phyloP scores from a whole-genome alignment of 2,329 filamentous ascomycete genomes.

The Botryotinia calthae region DNA sequence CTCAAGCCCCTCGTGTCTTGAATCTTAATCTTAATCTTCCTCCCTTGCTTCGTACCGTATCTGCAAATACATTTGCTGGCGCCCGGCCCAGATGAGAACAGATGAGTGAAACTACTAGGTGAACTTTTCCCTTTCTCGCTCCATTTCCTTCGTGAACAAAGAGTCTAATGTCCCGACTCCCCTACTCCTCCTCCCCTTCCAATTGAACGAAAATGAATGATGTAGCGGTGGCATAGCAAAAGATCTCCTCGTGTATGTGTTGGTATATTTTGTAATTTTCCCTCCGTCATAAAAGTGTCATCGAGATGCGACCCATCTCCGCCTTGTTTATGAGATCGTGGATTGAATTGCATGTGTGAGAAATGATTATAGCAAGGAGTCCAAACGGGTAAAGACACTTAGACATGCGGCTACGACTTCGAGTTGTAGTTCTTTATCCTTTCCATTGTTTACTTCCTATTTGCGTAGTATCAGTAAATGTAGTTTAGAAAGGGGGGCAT shows the following conservation, averaged over 20 bases:
- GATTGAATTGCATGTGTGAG: not conserved
- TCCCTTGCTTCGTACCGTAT: not conserved
- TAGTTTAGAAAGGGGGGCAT: not conserved
- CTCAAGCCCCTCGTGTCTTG: not conserved
- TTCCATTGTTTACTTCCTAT: conserved; percentile 75
- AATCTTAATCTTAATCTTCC: not conserved
- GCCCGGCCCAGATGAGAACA: not conserved
- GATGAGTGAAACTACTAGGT: conserved; percentile 1
- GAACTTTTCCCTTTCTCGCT: not conserved
- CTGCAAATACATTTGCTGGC: not conserved
- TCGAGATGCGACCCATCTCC: not conserved
- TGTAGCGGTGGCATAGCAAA: conserved; percentile 11
- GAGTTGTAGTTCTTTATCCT: conserved; percentile 93
- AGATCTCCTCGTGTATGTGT: not conserved
- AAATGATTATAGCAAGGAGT: conserved; percentile 72
- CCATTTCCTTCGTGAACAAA: not conserved
- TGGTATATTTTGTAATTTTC: conserved; percentile 5
- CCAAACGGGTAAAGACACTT: conserved; percentile 95
- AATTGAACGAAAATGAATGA: conserved; percentile 15
- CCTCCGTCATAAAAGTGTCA: not conserved
- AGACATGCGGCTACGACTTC: conserved; percentile 94
- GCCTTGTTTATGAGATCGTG: not conserved
- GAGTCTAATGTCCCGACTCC: not conserved
- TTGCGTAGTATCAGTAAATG: conserved; percentile 9
- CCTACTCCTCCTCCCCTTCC: not conserved